These are phyloP conservation scores for Penicillium occitanis DNA, from an alignment of 2,329 filamentous ascomycete species.

Conservation along the genomic window DNA sequence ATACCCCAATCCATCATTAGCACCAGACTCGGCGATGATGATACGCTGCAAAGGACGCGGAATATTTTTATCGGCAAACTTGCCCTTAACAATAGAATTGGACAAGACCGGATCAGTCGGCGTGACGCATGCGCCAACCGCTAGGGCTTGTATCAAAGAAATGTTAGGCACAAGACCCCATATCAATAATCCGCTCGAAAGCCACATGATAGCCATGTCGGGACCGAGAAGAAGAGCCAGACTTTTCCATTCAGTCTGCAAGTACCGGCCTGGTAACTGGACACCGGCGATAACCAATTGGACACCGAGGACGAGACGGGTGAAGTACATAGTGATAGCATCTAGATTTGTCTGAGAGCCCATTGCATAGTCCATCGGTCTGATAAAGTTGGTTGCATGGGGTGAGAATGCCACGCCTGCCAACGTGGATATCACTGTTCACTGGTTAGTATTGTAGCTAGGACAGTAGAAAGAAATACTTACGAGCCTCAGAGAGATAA, in stretches of 20 bases:
- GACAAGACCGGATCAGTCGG: conserved; percentile 87
- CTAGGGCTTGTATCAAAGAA: conserved; percentile 73
- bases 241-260: conserved; percentile 74
- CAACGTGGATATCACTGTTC: conserved; percentile 75
- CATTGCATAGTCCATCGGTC: conserved; percentile 71
- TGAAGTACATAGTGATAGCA: conserved; percentile 77
- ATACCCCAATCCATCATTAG: conserved; percentile 86
- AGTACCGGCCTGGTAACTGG: conserved; percentile 80
- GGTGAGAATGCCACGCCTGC: conserved; percentile 78
- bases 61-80: conserved; percentile 88
- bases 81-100: conserved; percentile 88
- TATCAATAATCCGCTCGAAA: conserved; percentile 73
- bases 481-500: conserved; percentile 86
- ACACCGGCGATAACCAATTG: conserved; percentile 87
- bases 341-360: conserved; percentile 60
- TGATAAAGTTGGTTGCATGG: conserved; percentile 71
- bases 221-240: conserved; percentile 74
- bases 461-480: conserved; percentile 39
- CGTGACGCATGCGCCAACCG: conserved; percentile 81
- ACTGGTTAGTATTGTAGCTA: neutral
- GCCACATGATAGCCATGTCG: conserved; percentile 84
- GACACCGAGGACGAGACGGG: conserved; percentile 81
- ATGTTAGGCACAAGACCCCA: conserved; percentile 73
- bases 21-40: conserved; percentile 78
- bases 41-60: conserved; percentile 78